phyloP scores from a whole-genome alignment of 495 filamentous ascomycete genomes.

The Amniculicola lignicola region DNA sequence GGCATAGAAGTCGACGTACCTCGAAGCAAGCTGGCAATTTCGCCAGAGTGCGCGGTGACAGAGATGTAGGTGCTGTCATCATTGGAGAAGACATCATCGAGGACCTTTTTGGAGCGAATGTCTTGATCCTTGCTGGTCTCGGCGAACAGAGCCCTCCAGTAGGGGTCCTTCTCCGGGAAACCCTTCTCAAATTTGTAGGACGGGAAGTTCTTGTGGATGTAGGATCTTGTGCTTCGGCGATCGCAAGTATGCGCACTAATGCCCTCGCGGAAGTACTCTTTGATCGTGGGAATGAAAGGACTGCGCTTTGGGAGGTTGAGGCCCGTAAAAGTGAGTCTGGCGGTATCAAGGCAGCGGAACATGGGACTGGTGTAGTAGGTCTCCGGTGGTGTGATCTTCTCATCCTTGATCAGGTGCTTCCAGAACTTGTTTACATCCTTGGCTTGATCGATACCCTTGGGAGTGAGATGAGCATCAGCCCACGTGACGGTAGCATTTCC shows the following conservation, averaged over 20 bases:
- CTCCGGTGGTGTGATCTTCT: slow-evolving; percentile 61
- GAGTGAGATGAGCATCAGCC: slow-evolving; percentile 67
- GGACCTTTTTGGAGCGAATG: slow-evolving; percentile 50
- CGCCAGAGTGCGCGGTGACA: slow-evolving; percentile 67
- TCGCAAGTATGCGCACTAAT: slow-evolving; percentile 80
- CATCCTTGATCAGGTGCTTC: slow-evolving; percentile 49
- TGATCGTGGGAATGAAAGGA: slow-evolving; percentile 61
- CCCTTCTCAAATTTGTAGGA: slow-evolving; percentile 58
- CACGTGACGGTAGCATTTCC: slow-evolving; percentile 66
- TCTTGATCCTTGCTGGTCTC: slow-evolving; percentile 50
- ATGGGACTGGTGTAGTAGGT: slow-evolving; percentile 69
- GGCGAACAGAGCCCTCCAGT: slow-evolving; percentile 36
- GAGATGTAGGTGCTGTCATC: slow-evolving; percentile 49
- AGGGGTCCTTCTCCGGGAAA: slow-evolving; percentile 48
- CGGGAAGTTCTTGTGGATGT: slow-evolving; percentile 59
- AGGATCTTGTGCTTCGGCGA: slow-evolving; percentile 55
- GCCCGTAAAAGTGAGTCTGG: slow-evolving; percentile 57
- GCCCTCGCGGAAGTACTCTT: slow-evolving; percentile 67
- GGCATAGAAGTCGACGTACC: slow-evolving; percentile 40
- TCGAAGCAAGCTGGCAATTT: slow-evolving; percentile 57
- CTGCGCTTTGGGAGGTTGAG: slow-evolving; percentile 50
- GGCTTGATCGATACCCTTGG: slow-evolving; percentile 60
- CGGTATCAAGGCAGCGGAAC: slow-evolving; percentile 63
- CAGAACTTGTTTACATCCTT: slow-evolving; percentile 61
- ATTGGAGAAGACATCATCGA: slow-evolving; percentile 62